A percentile compares a stretch with the other conserved stretches of the same genome.
Evolutionary conservation across 257 asterid genomes (phyloP).

Genomic region (Nicotiana tabacum): DNA sequence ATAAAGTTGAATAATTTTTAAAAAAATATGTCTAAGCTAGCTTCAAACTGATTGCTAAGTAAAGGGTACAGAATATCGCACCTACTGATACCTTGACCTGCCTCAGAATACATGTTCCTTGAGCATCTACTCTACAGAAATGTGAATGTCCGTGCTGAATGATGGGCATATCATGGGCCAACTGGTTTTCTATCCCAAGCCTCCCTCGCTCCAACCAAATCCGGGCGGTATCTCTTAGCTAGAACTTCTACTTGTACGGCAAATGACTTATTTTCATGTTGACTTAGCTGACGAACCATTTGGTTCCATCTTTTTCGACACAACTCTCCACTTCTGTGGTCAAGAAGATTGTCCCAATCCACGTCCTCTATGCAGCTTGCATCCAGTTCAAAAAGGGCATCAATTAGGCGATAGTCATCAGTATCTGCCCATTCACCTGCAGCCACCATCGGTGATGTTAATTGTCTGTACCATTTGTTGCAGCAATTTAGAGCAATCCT

Average conservation of each 20-base stretch:
- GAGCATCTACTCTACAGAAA: neutral
- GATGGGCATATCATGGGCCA: constrained; percentile 2
- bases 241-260: constrained; percentile 13
- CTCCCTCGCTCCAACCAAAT: constrained; percentile 18
- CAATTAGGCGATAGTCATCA: constrained; percentile 13
- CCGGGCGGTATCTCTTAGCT: constrained; percentile 12
- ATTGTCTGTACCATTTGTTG: constrained; percentile 10
- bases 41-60: neutral
- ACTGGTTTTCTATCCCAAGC: constrained; percentile 18
- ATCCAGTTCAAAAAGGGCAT: constrained; percentile 9
- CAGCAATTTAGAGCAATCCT: neutral
- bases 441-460: constrained; percentile 11
- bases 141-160: no score
- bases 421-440: constrained; percentile 8
- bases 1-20: no score
- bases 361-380: constrained; percentile 16
- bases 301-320: constrained; percentile 16
- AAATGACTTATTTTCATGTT: constrained; percentile 13
- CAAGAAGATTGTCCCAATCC: constrained; percentile 18
- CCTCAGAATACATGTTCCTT: neutral
- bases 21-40: neutral
- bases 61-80: neutral
- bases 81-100: neutral
- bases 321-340: constrained; percentile 10
- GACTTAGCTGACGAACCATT: constrained; percentile 15